Evolutionary conservation across 1,284 basidiomycete genomes (phyloP).

Genomic region (Gastroboletus turbinatus): DNA sequence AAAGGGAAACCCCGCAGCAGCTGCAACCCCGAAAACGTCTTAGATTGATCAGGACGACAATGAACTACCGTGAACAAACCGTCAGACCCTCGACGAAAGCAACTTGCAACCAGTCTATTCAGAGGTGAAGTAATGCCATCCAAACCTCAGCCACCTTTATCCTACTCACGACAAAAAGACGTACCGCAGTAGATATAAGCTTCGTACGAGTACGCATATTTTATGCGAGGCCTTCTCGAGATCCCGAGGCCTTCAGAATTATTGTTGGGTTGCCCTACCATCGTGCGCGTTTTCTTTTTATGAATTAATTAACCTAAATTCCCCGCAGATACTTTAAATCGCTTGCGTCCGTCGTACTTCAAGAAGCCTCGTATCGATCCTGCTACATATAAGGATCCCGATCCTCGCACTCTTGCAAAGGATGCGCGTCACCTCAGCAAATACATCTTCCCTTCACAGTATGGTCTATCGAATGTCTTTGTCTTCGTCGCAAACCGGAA

Average conservation of each 20-base stretch:
- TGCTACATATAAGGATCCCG: constrained; percentile 38
- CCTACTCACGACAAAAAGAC: constrained; percentile 33
- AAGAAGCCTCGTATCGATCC: constrained; percentile 27
- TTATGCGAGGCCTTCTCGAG: constrained; percentile 59
- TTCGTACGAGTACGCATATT: constrained; percentile 63
- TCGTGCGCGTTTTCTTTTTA: constrained; percentile 44
- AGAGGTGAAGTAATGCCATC: constrained; percentile 20
- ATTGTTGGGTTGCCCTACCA: constrained; percentile 66
- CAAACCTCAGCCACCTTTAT: constrained; percentile 14
- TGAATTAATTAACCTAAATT: constrained; percentile 4
- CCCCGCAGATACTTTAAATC: constrained; percentile 60
- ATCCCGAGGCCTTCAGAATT: constrained; percentile 46
- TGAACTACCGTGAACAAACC: constrained; percentile 1
- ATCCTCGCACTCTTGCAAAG: constrained; percentile 44
- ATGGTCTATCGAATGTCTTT: constrained; percentile 63
- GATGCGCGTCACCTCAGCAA: constrained; percentile 68
- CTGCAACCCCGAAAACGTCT: constrained; percentile 29
- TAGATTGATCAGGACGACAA: constrained; percentile 9
- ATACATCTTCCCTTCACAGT: constrained; percentile 83
- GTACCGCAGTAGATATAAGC: constrained; percentile 51
- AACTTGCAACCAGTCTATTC: constrained; percentile 12
- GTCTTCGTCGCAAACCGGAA: constrained; percentile 24
- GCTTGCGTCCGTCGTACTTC: constrained; percentile 45
- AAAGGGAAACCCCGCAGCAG: constrained; percentile 21
- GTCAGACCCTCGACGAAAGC: constrained; percentile 7